Base-by-base conservation (phyloP, 1,284 basidiomycete species). In the Ceratobasidium sp. region DNA sequence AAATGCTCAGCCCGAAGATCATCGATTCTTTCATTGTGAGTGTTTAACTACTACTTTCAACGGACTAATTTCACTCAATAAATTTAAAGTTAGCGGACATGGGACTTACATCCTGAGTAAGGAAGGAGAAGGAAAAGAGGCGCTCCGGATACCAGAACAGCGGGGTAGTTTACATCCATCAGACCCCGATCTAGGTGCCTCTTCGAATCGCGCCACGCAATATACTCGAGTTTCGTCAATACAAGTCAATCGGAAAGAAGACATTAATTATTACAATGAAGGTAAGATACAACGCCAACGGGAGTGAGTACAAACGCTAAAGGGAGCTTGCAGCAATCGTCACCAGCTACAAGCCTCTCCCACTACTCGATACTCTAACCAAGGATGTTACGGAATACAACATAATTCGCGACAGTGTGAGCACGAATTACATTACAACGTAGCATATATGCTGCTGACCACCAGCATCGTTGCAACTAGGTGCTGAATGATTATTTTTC, bases 21-120 rank as follows among this genome's bases (percentile, higher is more conserved):
- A 56, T 28, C 25, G 54, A 33, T 56, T 33, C n/a, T 33, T 56
- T 36, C 54, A 56, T 36, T 56, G 54, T 56, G 18, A 9, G 54
- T 36, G 6, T 36, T 33, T 36, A 33, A 33, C 30, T 3, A 6
- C 16, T 1, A n/a, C 9, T 36, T 18, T 36, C 7, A 33, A n/a
- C 14, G 16, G 11, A 38, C 33, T 11, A 9, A 21, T 33, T n/a
- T 14, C 14, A 16, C 16, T 6, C 6, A 21, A 11, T n/a, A 36
- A 21, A 30, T 12, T 36, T 1, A 38, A 56, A 56, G 54, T 56
- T 18, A 56, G 54, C n/a, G 54, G 54, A 28, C 54, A 56, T 36
- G 54, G 54, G 8, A 56, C 33, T 16, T 18, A n/a, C 12, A 30
- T 56, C 16, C 12, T 16, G 18, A 56, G 54, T 16, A n/a, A 4